phyloP scores from a whole-genome alignment of 257 asterid species.

The Jacaranda mimosifolia region DNA sequence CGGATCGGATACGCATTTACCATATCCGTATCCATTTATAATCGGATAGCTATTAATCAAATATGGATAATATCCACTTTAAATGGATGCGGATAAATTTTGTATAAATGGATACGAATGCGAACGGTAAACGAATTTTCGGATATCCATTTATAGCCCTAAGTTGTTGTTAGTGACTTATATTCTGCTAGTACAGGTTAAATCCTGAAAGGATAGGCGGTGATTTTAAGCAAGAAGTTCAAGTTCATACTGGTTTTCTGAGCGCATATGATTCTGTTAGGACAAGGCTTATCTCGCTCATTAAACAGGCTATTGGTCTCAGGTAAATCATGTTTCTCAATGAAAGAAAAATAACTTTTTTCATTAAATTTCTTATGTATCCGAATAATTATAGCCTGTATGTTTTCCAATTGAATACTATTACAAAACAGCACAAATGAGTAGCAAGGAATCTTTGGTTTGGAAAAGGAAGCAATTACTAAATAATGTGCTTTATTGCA shows the following conservation, averaged over 20 bases:
- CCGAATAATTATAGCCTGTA: not conserved
- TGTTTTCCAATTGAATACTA: not conserved
- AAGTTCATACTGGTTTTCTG: conserved; percentile 97
- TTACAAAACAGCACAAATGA: not conserved
- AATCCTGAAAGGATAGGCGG: conserved; percentile 98
- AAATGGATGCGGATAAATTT: too few species aligned
- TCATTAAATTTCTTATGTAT: not conserved
- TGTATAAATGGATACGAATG: too few species aligned
- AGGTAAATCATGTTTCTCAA: conserved; percentile 50
- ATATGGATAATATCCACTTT: too few species aligned
- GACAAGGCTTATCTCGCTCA: conserved; percentile 76
- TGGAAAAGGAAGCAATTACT: not conserved
- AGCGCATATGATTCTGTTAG: conserved; percentile 96
- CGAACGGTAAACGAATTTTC: too few species aligned
- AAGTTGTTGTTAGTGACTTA: conserved; percentile 38
- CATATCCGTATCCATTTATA: too few species aligned
- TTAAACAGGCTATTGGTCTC: conserved; percentile 81
- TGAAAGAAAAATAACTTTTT: not conserved
- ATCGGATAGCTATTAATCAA: too few species aligned
- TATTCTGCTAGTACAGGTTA: conserved; percentile 61
- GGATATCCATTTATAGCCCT: too few species aligned
- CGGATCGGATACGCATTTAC: too few species aligned
- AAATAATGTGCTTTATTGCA: conserved; percentile 41
- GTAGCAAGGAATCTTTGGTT: not conserved
- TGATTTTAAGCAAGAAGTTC: conserved; percentile 88